Percentiles rank a stretch among this genome's conserved stretches.
These are phyloP conservation scores for Tylopilus rubrobrunneus DNA, from an alignment of 768 basidiomycete genomes.

Conservation along the genomic window DNA sequence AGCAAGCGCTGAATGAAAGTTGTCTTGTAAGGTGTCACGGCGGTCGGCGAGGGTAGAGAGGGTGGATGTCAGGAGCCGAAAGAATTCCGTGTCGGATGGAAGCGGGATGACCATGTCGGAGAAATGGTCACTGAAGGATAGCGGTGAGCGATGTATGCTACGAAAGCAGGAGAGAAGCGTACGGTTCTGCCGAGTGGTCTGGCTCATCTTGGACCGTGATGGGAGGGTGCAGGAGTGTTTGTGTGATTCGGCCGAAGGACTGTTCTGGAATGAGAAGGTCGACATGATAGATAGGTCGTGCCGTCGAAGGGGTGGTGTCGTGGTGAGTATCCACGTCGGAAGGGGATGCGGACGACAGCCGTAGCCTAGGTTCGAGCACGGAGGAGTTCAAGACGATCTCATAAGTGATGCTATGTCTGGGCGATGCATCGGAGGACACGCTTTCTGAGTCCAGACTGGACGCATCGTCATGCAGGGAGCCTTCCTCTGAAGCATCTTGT, in stretches of 20 bases:
- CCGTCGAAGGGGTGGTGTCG: neutral
- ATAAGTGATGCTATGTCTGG: slow-evolving; percentile 42
- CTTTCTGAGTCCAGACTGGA: neutral
- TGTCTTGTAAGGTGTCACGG: slow-evolving; percentile 45
- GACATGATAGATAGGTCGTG: slow-evolving; percentile 7
- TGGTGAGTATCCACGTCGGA: neutral
- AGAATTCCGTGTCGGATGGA: slow-evolving; percentile 77
- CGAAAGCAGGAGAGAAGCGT: neutral
- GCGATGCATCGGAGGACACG: neutral
- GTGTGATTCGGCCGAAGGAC: slow-evolving; percentile 3
- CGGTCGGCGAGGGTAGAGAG: slow-evolving; percentile 53
- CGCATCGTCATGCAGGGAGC: neutral
- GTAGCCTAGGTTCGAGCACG: slow-evolving; percentile 53
- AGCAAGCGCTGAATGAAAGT: slow-evolving; percentile 46
- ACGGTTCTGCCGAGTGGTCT: slow-evolving; percentile 4
- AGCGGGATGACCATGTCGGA: slow-evolving; percentile 74
- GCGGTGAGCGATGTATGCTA: neutral
- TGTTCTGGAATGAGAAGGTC: slow-evolving; percentile 15
- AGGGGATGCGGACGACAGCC: slow-evolving; percentile 41
- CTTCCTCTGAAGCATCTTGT: slow-evolving; percentile 10
- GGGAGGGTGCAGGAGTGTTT: slow-evolving; percentile 3
- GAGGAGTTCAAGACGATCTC: slow-evolving; percentile 50
- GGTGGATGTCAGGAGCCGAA: slow-evolving; percentile 62
- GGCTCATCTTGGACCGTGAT: neutral
- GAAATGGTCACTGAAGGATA: neutral